Conservation (phyloP, 139 green algal genomes). For the Chlorella sp. region DNA sequence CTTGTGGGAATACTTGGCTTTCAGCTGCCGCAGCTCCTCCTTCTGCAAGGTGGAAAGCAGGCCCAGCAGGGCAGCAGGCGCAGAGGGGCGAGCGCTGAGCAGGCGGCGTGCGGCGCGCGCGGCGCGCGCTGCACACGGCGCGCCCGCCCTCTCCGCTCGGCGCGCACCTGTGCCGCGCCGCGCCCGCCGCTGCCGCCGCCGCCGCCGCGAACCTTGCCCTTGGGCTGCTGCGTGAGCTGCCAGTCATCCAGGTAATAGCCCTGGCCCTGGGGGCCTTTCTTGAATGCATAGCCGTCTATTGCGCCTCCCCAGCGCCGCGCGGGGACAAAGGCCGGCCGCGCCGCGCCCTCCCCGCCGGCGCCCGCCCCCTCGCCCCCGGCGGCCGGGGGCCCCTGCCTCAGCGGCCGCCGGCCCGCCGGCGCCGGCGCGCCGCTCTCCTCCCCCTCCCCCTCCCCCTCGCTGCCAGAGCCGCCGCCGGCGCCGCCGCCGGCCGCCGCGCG, state of each 20-base stretch:
- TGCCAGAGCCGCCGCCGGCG: not conserved
- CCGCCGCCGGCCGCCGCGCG: not conserved
- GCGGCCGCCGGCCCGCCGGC: not conserved
- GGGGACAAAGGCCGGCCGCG: constrained; percentile 28
- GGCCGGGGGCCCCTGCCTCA: constrained; percentile 12
- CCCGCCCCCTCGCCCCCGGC: not conserved
- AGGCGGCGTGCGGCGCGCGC: too few relatives aligned
- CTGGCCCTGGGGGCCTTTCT: constrained; percentile 55
- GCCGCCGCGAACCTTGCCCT: constrained; percentile 15
- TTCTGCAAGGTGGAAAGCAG: too few relatives aligned
- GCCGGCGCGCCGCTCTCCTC: not conserved
- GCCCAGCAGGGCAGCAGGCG: too few relatives aligned
- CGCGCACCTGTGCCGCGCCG: not conserved
- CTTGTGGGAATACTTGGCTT: constrained; percentile 4
- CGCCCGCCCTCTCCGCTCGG: not conserved
- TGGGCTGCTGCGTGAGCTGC: constrained; percentile 2
- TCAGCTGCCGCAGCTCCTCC: constrained; percentile 11
- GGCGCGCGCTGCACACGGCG: too few relatives aligned
- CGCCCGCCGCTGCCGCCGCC: not conserved
- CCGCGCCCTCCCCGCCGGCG: not conserved
- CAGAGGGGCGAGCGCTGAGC: too few relatives aligned
- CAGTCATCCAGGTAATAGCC: constrained; percentile 68
- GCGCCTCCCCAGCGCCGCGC: constrained; percentile 50
- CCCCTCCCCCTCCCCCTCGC: not conserved
- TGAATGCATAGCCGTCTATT: constrained; percentile 60